Evolutionary conservation across 768 basidiomycete genomes (phyloP).

Genomic region (Amanita subjunquillea): DNA sequence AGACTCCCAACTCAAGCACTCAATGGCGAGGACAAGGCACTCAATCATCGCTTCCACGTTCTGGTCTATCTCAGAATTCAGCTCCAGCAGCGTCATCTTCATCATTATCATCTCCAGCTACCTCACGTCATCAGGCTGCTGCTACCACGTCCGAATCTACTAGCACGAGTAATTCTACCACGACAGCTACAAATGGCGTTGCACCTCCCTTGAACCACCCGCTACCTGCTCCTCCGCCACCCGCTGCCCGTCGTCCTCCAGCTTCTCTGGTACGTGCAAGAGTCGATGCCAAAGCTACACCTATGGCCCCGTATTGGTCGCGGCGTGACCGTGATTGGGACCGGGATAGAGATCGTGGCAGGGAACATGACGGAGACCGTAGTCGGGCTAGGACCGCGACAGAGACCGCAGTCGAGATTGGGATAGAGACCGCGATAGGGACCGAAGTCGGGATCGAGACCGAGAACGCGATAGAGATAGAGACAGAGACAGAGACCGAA

Average conservation of each 20-base stretch:
- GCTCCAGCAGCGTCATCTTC: slow-evolving; percentile 8
- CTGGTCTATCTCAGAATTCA: not conserved
- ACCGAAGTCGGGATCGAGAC: slow-evolving; percentile 1
- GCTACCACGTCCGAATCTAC: not conserved
- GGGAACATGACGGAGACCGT: slow-evolving; percentile 14
- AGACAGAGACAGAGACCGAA: slow-evolving; percentile 4
- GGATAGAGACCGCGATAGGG: slow-evolving; percentile 17
- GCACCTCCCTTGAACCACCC: slow-evolving; percentile 2
- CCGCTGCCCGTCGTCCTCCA: slow-evolving; percentile 6
- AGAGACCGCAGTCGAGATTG: slow-evolving; percentile 13
- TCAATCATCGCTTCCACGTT: slow-evolving; percentile 5
- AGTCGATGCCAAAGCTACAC: slow-evolving; percentile 5
- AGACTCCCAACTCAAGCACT: slow-evolving; percentile 5
- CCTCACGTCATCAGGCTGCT: slow-evolving; percentile 6
- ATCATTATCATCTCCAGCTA: slow-evolving; percentile 4
- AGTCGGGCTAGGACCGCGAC: slow-evolving; percentile 10
- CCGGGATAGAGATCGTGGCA: slow-evolving; percentile 6
- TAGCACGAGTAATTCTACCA: not conserved
- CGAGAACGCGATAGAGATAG: slow-evolving; percentile 3
- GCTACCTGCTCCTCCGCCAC: slow-evolving; percentile 3
- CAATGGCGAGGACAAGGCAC: slow-evolving; percentile 5
- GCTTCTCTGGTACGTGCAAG: slow-evolving; percentile 7
- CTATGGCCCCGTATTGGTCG: slow-evolving; percentile 5
- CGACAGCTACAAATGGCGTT: not conserved
- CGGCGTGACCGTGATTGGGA: slow-evolving; percentile 10